Evolutionary conservation across 129 eudicot genomes (phyloP).

Genomic region (Lactuca sativa): DNA sequence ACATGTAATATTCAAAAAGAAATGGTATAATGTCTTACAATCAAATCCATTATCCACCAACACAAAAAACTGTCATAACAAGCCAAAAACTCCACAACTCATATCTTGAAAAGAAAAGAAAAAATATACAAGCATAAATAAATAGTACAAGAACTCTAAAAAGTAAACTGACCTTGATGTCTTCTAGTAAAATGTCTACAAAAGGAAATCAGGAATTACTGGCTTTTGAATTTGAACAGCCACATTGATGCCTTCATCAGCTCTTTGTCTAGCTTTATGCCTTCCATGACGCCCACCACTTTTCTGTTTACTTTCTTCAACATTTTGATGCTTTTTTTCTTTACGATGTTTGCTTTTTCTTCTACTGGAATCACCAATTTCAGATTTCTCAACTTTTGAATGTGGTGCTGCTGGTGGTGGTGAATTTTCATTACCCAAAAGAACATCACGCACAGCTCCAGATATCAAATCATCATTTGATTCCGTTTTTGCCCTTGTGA

Average conservation of each 20-base stretch:
- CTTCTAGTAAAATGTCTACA: slow-evolving; percentile 40
- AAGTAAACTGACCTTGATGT: slow-evolving; percentile 31
- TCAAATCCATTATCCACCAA: slow-evolving; percentile 14
- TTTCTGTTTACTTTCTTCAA: slow-evolving; percentile 48
- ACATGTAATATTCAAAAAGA: slow-evolving; percentile 1
- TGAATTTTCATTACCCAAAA: slow-evolving; percentile 60
- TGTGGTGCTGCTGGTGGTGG: slow-evolving; percentile 24
- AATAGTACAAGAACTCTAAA: slow-evolving; percentile 19
- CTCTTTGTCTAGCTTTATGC: slow-evolving; percentile 56
- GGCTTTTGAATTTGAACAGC: slow-evolving; percentile 57
- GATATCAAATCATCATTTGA: slow-evolving; percentile 54
- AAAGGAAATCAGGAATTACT: slow-evolving; percentile 84
- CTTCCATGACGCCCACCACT: slow-evolving; percentile 46
- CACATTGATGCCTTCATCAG: slow-evolving; percentile 36
- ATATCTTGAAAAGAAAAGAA: slow-evolving; percentile 20
- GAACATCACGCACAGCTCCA: slow-evolving; percentile 87
- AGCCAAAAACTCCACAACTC: slow-evolving; percentile 24
- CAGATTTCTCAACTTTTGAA: slow-evolving; percentile 32
- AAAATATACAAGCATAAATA: slow-evolving; percentile 18
- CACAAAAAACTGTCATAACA: slow-evolving; percentile 19
- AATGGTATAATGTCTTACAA: slow-evolving; percentile 16
- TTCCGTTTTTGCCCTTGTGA: slow-evolving; percentile 36
- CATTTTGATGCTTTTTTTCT: slow-evolving; percentile 52
- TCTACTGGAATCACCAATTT: slow-evolving; percentile 40
- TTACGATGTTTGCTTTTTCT: slow-evolving; percentile 63